Percentiles rank a stretch among this genome's conserved stretches.
phyloP scores from a whole-genome alignment of 2,329 filamentous ascomycete species.

The Colletotrichum aenigma region DNA sequence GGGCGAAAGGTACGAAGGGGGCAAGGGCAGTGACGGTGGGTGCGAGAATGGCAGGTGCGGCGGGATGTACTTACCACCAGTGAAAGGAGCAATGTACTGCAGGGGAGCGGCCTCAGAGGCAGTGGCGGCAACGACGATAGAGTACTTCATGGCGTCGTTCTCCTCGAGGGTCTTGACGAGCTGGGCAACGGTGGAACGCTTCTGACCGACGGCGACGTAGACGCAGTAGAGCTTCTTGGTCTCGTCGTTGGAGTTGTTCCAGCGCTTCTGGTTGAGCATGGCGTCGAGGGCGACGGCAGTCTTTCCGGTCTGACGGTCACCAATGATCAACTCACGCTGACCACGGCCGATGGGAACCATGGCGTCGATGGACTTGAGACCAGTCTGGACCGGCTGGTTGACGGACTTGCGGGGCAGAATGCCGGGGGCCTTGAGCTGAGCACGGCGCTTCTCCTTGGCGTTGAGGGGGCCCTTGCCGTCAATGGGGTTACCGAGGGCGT shows the following conservation, averaged over 20 bases:
- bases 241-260: constrained; percentile 89
- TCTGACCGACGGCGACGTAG: constrained; percentile 99
- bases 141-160: constrained; percentile 99
- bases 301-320: constrained; percentile 99
- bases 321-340: constrained; percentile 99
- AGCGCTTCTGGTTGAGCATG: constrained; percentile 99
- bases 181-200: constrained; percentile 98
- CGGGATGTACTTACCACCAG: constrained; percentile 52
- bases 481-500: constrained; percentile 98
- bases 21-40: not conserved
- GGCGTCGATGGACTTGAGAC: constrained; percentile 98
- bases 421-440: constrained; percentile 98
- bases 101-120: constrained; percentile 96
- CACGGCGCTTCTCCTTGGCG: constrained; percentile 89
- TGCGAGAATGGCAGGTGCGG: not conserved
- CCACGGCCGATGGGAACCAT: constrained; percentile 99
- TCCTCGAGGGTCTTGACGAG: constrained; percentile 99
- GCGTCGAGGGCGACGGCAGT: constrained; percentile 97
- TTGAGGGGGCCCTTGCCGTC: constrained; percentile 99
- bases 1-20: not conserved
- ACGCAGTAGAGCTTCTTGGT: constrained; percentile 99
- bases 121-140: constrained; percentile 89
- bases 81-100: constrained; percentile 94
- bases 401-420: constrained; percentile 97
- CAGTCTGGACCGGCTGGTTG: constrained; percentile 98